A percentile compares a stretch with the other conserved stretches of the same genome.
Evolutionary conservation across 257 asterid genomes (phyloP).

Genomic region (Petrea volubilis): DNA sequence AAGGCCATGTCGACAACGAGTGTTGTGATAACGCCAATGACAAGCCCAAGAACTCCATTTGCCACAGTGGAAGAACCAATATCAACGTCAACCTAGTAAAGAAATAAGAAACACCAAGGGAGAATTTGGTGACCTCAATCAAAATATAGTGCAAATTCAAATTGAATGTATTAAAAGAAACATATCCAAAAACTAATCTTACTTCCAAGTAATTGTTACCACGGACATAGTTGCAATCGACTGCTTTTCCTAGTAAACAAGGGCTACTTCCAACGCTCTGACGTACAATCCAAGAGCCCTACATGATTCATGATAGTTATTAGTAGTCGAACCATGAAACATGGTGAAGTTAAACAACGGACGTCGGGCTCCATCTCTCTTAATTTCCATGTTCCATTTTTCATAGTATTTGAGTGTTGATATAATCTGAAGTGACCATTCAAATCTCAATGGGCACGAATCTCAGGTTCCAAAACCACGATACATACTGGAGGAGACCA

Average conservation of each 20-base stretch:
- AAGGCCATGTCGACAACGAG: constrained; percentile 98
- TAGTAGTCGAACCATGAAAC: constrained; percentile 10
- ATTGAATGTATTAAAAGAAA: not conserved
- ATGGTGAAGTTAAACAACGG: not conserved
- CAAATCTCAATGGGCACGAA: not conserved
- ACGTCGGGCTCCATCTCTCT: not conserved
- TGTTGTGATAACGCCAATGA: constrained; percentile 82
- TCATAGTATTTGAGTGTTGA: not conserved
- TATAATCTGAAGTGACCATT: not conserved
- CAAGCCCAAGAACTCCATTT: constrained; percentile 96
- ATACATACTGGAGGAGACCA: not conserved
- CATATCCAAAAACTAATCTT: constrained; percentile 12
- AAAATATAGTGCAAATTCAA: not conserved
- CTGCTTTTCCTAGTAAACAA: constrained; percentile 91
- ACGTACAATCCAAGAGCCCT: constrained; percentile 99
- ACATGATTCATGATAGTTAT: not conserved
- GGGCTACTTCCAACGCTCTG: constrained; percentile 99
- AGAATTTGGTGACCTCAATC: not conserved
- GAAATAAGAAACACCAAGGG: not conserved
- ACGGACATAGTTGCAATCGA: constrained; percentile 90
- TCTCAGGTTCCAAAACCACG: not conserved
- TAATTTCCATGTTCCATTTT: not conserved
- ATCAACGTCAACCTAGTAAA: constrained; percentile 44
- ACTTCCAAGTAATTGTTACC: constrained; percentile 86
- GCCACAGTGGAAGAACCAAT: constrained; percentile 96